These are phyloP conservation scores for Porcisia deanei DNA, from an alignment of 208 protist species.

Conservation along the genomic window DNA sequence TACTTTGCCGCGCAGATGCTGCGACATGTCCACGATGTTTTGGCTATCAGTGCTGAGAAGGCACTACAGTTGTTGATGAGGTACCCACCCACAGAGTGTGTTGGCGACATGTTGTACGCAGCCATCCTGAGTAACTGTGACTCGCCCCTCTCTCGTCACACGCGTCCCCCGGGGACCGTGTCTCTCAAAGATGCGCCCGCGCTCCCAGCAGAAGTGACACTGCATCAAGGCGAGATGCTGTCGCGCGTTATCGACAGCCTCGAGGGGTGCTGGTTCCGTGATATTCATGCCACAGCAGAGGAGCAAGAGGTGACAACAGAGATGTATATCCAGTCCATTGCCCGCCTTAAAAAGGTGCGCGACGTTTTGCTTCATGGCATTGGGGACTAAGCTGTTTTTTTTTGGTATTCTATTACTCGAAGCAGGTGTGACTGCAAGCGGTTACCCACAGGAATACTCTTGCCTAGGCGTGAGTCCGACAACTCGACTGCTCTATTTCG, in stretches of 20 bases:
- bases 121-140: constrained; percentile 17
- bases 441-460: background rate
- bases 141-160: constrained; percentile 9
- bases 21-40: constrained; percentile 36
- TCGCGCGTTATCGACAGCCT: constrained; percentile 35
- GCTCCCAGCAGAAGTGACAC: constrained; percentile 29
- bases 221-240: constrained; percentile 38
- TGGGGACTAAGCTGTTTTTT: constrained; percentile 20
- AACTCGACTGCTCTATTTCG: no score
- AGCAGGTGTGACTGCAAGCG: background rate
- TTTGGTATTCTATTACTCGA: background rate
- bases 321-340: constrained; percentile 53
- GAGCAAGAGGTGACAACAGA: constrained; percentile 28
- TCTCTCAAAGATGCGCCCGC: constrained; percentile 1
- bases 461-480: no score
- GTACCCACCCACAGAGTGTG: constrained; percentile 72
- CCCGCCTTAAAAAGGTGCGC: constrained; percentile 77
- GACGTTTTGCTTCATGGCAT: constrained; percentile 61
- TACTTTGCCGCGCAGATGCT: constrained; percentile 71
- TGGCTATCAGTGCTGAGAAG: constrained; percentile 38
- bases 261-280: constrained; percentile 47
- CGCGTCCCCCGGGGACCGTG: constrained; percentile 11
- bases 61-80: constrained; percentile 78
- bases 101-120: constrained; percentile 28
- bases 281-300: constrained; percentile 6